Evolutionary conservation across 441 rosid genomes (phyloP).

Genomic region (Aquilaria agallochum): DNA sequence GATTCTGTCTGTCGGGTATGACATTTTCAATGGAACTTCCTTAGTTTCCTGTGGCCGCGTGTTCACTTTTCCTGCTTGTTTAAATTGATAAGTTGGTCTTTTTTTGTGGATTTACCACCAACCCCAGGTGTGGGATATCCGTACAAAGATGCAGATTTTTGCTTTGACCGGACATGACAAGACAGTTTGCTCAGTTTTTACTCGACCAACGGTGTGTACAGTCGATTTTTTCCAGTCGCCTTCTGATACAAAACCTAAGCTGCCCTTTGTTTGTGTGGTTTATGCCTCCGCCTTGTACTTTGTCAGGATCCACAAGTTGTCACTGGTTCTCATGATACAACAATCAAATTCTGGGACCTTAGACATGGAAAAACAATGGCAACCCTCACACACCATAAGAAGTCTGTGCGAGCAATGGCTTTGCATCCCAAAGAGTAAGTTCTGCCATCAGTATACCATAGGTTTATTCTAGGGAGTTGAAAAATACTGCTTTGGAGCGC

Average conservation of each 20-base stretch:
- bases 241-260: neutral
- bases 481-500: neutral
- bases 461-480: too few species aligned
- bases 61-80: constrained; percentile 9
- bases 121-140: constrained; percentile 94
- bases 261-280: neutral
- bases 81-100: constrained; percentile 13
- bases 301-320: constrained; percentile 98
- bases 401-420: constrained; percentile 97
- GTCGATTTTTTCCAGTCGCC: neutral
- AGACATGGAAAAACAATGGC: constrained; percentile 92
- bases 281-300: constrained; percentile 8
- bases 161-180: constrained; percentile 95
- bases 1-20: constrained; percentile 98
- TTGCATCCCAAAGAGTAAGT: constrained; percentile 88
- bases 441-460: constrained; percentile 2
- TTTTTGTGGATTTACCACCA: constrained; percentile 7
- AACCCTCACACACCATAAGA: constrained; percentile 95
- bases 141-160: constrained; percentile 93
- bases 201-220: constrained; percentile 74
- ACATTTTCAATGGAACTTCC: constrained; percentile 1
- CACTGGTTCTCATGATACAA: constrained; percentile 95
- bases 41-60: neutral
- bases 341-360: constrained; percentile 97
- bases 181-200: constrained; percentile 96